phyloP scores from a whole-genome alignment of 495 filamentous ascomycete species.

The Clohesyomyces aquaticus region DNA sequence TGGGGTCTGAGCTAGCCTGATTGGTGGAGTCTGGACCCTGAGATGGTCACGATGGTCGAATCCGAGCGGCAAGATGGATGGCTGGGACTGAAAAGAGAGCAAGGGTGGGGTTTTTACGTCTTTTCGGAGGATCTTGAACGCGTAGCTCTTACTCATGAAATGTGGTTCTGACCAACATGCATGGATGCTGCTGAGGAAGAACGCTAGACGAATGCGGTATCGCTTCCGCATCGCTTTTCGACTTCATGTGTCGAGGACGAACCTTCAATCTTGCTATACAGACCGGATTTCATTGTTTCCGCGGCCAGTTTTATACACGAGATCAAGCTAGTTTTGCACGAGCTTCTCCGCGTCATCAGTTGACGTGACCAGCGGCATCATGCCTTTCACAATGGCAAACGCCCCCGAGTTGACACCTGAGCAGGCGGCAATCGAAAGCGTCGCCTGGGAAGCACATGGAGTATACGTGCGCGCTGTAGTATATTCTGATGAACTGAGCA shows the following conservation, averaged over 20 bases:
- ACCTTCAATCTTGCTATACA: neutral
- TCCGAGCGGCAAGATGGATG: neutral
- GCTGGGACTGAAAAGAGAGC: neutral
- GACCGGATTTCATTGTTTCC: neutral
- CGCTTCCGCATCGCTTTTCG: neutral
- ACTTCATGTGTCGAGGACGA: neutral
- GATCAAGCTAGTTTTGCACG: neutral
- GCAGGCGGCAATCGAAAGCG: too few species aligned
- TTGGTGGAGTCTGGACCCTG: conserved; percentile 12
- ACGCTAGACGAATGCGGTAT: neutral
- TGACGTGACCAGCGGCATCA: too few species aligned
- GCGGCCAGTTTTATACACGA: neutral
- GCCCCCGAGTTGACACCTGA: too few species aligned
- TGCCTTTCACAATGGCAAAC: too few species aligned
- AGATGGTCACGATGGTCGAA: conserved; percentile 8
- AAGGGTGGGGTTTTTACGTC: neutral
- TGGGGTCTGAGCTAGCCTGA: conserved; percentile 1
- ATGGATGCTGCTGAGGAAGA: neutral
- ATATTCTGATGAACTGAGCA: too few species aligned
- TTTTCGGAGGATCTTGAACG: neutral
- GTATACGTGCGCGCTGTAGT: too few species aligned
- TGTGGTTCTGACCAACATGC: neutral
- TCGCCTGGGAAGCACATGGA: too few species aligned
- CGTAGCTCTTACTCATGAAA: neutral
- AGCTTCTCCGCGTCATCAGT: conserved; percentile 1